Conservation (phyloP, 495 filamentous ascomycete species). For the Penicillium cosmopolitanum region DNA sequence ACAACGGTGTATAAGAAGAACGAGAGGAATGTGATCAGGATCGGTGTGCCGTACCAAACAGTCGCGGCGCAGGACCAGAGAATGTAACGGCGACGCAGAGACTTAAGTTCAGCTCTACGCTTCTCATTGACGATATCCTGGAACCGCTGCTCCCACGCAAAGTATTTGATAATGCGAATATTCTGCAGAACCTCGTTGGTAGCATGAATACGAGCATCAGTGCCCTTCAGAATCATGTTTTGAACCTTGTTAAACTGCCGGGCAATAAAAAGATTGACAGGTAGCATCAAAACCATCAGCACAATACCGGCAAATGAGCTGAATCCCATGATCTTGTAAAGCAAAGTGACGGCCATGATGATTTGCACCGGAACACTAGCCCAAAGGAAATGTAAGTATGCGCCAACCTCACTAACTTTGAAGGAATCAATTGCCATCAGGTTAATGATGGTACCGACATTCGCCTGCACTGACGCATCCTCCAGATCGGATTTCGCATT, state of each 20-base stretch:
- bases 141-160: conserved; percentile 97
- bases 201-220: conserved; percentile 93
- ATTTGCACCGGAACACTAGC: conserved; percentile 84
- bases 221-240: conserved; percentile 89
- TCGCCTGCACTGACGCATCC: conserved; percentile 72
- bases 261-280: conserved; percentile 85
- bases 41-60: conserved; percentile 94
- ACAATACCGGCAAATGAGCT: conserved; percentile 93
- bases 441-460: conserved; percentile 96
- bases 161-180: conserved; percentile 99
- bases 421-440: conserved; percentile 99
- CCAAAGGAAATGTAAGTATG: conserved; percentile 90
- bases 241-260: conserved; percentile 82
- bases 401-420: conserved; percentile 91
- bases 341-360: conserved; percentile 69
- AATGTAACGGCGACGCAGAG: conserved; percentile 80
- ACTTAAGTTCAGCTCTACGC: conserved; percentile 74
- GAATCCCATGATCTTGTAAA: conserved; percentile 87
- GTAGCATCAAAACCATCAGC: conserved; percentile 88
- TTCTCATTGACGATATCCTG: conserved; percentile 86
- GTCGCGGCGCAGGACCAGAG: conserved; percentile 90
- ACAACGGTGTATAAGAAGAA: conserved; percentile 92
- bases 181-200: conserved; percentile 98
- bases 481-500: conserved; percentile 44
- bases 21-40: conserved; percentile 93